These are phyloP conservation scores for Lepiota brunneoincarnata DNA, from an alignment of 768 basidiomycete species.

Conservation along the genomic window DNA sequence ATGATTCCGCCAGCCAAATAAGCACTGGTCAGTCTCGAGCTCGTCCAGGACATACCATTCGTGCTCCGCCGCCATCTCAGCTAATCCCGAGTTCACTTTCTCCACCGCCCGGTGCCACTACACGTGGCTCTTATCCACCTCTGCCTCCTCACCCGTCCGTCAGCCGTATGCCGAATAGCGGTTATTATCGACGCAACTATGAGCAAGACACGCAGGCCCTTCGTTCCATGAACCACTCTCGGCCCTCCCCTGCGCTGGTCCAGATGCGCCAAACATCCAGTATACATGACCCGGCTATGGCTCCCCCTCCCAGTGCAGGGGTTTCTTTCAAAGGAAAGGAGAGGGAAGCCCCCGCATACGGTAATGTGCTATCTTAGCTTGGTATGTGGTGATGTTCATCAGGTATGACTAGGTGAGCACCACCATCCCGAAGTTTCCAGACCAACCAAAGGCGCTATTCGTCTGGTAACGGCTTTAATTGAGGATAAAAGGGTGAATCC, in stretches of 20 bases:
- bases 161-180: not conserved
- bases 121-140: not conserved
- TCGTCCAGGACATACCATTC: constrained; percentile 3
- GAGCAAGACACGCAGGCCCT: constrained; percentile 12
- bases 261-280: constrained; percentile 1
- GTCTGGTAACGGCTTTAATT: constrained; percentile 68
- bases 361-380: constrained; percentile 2
- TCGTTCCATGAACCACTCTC: not conserved
- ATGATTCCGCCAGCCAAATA: not conserved
- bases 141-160: not conserved
- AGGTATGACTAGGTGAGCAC: constrained; percentile 2
- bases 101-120: not conserved
- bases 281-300: not conserved
- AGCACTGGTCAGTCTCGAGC: not conserved
- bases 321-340: constrained; percentile 8
- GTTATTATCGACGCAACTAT: constrained; percentile 18
- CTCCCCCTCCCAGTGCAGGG: constrained; percentile 3
- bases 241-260: not conserved
- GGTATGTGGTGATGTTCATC: not conserved
- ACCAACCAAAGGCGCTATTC: constrained; percentile 24
- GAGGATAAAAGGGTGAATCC: constrained; percentile 55
- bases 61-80: not conserved
- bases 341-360: constrained; percentile 2
- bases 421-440: constrained; percentile 6
- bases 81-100: not conserved